Conservation (phyloP, 2,329 filamentous ascomycete species). For the Ascochyta lentis region DNA sequence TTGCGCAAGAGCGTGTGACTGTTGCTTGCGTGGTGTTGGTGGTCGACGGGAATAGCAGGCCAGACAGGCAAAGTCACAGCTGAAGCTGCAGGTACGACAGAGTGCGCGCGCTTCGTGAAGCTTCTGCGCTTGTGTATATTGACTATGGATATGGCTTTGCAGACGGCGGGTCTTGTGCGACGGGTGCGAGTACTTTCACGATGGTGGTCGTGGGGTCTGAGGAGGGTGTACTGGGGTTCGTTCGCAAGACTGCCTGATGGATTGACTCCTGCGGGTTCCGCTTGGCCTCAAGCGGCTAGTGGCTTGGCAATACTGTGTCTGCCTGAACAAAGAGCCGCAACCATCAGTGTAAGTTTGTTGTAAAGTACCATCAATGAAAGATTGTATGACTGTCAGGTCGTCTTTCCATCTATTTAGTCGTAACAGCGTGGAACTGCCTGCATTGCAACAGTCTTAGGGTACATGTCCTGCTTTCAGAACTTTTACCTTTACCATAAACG, state of each 20-base stretch:
- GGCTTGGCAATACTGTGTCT: conserved; percentile 6
- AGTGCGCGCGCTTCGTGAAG: conserved; percentile 34
- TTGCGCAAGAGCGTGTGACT: conserved; percentile 26
- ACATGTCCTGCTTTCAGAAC: background rate
- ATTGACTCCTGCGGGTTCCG: conserved; percentile 10
- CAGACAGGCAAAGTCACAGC: conserved; percentile 40
- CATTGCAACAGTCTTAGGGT: background rate
- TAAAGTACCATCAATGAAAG: background rate
- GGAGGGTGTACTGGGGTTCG: conserved; percentile 28
- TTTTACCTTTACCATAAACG: background rate
- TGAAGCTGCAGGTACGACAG: conserved; percentile 30
- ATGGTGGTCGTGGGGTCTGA: conserved; percentile 42
- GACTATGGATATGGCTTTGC: conserved; percentile 31
- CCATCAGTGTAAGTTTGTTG: background rate
- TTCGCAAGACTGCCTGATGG: conserved; percentile 6
- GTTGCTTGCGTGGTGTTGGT: conserved; percentile 30
- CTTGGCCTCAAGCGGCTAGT: conserved; percentile 5
- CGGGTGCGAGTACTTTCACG: conserved; percentile 39
- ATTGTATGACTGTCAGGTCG: background rate
- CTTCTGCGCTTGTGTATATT: conserved; percentile 33
- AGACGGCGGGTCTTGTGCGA: conserved; percentile 41
- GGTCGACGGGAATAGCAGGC: conserved; percentile 22
- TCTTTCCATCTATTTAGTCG: background rate
- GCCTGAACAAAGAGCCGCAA: background rate
- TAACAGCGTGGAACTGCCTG: background rate